phyloP scores from a whole-genome alignment of 1,139 yeast species.

The Diutina neorugosa region DNA sequence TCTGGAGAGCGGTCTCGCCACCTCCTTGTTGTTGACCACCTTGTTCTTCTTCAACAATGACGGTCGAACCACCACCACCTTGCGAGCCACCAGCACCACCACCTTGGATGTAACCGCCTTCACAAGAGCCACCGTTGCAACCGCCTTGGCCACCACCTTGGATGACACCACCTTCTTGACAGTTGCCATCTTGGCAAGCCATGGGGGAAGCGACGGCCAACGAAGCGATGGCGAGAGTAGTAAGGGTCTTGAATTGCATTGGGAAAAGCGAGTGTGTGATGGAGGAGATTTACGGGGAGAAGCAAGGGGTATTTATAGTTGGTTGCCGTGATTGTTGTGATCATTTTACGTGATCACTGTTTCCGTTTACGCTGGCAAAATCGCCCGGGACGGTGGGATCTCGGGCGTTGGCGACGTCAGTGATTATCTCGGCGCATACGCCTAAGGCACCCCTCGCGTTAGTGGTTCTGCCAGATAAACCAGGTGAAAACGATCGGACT shows the following conservation, averaged over 20 bases:
- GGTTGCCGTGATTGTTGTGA: too few relatives aligned
- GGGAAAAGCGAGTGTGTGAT: background rate
- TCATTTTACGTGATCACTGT: too few relatives aligned
- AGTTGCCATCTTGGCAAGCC: background rate
- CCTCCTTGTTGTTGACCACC: background rate
- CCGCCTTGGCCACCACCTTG: background rate
- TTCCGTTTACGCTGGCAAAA: too few relatives aligned
- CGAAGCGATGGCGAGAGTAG: conserved; percentile 1
- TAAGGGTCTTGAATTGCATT: background rate
- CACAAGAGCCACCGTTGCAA: too few relatives aligned
- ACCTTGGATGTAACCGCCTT: too few relatives aligned
- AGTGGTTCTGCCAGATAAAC: too few relatives aligned
- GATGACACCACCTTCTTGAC: background rate
- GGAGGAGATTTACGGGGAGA: background rate
- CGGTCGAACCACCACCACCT: background rate
- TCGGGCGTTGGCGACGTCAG: too few relatives aligned
- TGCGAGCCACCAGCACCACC: background rate
- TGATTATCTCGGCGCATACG: too few relatives aligned
- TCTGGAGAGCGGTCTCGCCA: background rate
- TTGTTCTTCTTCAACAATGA: background rate
- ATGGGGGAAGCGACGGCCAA: background rate
- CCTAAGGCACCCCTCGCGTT: too few relatives aligned
- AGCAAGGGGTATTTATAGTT: background rate
- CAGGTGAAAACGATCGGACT: too few relatives aligned
- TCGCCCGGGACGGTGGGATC: too few relatives aligned